Evolutionary conservation across 148 eudicot species (phyloP).

Genomic region (Nepenthes gracilis): DNA sequence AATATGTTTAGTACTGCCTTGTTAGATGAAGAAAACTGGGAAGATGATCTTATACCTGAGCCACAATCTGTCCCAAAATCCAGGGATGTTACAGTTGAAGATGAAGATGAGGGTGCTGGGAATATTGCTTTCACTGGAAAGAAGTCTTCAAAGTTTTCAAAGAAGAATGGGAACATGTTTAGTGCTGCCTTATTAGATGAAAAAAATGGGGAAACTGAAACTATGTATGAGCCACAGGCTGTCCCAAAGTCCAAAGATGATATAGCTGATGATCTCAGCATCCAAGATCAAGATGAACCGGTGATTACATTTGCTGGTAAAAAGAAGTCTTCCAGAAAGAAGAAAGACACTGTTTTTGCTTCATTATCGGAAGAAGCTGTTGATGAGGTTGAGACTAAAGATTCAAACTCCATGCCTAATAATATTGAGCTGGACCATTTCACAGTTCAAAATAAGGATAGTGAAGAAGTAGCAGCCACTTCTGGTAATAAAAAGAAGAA

Average conservation of each 20-base stretch:
- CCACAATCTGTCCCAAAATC: constrained; percentile 20
- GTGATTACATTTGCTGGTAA: constrained; percentile 53
- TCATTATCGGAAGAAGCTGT: constrained; percentile 13
- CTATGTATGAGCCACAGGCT: constrained; percentile 12
- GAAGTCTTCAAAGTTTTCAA: constrained; percentile 55
- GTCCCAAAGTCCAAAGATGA: constrained; percentile 23
- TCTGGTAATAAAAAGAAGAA: constrained; percentile 83
- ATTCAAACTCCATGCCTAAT: constrained; percentile 6
- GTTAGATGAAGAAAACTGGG: constrained; percentile 47
- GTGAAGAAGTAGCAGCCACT: constrained; percentile 27
- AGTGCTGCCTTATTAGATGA: constrained; percentile 43
- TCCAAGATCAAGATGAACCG: constrained; percentile 29
- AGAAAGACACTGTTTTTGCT: constrained; percentile 23
- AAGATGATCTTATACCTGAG: constrained; percentile 16
- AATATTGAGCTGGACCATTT: constrained; percentile 16
- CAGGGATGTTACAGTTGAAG: constrained; percentile 17
- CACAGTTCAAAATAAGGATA: constrained; percentile 19
- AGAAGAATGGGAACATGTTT: constrained; percentile 35
- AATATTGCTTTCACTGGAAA: constrained; percentile 45
- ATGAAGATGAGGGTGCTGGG: constrained; percentile 22
- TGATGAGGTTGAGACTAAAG: constrained; percentile 19
- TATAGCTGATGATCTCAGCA: constrained; percentile 9
- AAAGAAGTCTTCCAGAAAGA: constrained; percentile 89
- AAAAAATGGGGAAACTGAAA: constrained; percentile 35
- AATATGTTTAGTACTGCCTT: constrained; percentile 34